Evolutionary conservation across 2,329 filamentous ascomycete genomes (phyloP), one percentile per base, ranked within the genome.

Genomic region (Celoporthe dispersa): DNA sequence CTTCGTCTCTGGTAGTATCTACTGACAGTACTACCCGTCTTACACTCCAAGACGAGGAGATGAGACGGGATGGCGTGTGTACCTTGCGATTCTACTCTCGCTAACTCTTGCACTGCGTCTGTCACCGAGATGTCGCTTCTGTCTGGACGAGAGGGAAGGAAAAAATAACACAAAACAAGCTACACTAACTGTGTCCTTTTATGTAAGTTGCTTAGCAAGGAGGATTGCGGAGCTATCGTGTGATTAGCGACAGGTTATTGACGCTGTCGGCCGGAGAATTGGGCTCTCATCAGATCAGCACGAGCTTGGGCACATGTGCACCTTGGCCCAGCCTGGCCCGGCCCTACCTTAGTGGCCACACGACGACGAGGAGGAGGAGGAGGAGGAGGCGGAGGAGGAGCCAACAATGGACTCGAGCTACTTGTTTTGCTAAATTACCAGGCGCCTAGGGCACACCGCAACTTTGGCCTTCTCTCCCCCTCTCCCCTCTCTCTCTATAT

Each of bases 191-290:
- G 16, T 11, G 14, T 57, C 14, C 53, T 57, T 57, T 57, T 7
- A 31, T 57, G 53, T 33, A 28, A 19, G 28, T 31, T 31, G 53
- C 53, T 31, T 3, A 57, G 53, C 53, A 57, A 31, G 53, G 7
- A 57, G 53, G 53, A 57, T 57, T n/a, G 53, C 53, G 33, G 53
- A 57, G 53, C 53, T 57, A 57, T 57, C 53, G 25, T 57, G 28
- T 31, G 16, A n/a, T 48, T 48, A 57, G 53, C 53, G 53, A 57
- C 4, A 31, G n/a, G 16, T 31, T 57, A 57, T 25, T 57, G 25
- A 57, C 28, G 4, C 51, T 57, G 25, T 22, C 12, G 25, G 53
- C 25, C 25, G 12, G n/a, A 28, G 51, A 28, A 55, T 55, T 44
- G 41, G 25, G n/a, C 14, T 16, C 25, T 28, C 51, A 25, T 28